Evolutionary conservation across 2,329 filamentous ascomycete species (phyloP), one percentile per base, ranked within the genome.

Genomic region (Penicillium sp.): DNA sequence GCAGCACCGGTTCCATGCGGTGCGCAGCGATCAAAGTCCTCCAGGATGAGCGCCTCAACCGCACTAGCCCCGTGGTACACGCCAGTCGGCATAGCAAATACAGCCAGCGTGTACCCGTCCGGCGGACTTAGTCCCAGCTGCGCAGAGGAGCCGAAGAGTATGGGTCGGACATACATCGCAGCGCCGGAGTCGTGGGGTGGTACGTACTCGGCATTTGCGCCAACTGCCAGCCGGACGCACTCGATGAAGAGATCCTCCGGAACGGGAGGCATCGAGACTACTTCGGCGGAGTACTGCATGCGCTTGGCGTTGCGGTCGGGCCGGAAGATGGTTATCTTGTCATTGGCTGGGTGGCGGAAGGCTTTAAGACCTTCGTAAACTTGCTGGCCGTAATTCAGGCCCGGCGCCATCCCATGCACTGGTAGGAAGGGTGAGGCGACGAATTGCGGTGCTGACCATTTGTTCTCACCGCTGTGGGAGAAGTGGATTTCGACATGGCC

Each of bases 361-460:
- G 93, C 92, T 77, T 97, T 97, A 73, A 97, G 86, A n/a, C 94
- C 94, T 74, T 99, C 94, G 80, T 96, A 99, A 68, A 91, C 93
- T 79, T 97, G 94, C 72, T 96, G 92, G 56, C 93, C 92, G 75
- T 99, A 99, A 82, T 99, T 99, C 63, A 97, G 85, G 42, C 86
- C 93, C 0, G 94, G 92, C 0, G 92, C 88, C 90, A 99, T 94
- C 74, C 93, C 94, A 76, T 97, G 93, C 71, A 97, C 86, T 63
- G 87, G 87, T 66, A 97, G 85, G 79, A 83, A 92, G 7, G 93
- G 93, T 67, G 93, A 90, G 58, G 85, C 77, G 59, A 97, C 86
- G 77, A 96, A 96, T 61, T 83, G 79, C 26, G 90, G 91, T 14
- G 86, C 74, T 0, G 87, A 85, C 92, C 92, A 97, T 81, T 87